phyloP scores from a whole-genome alignment of 202 grass and related monocot genomes.

The Elaeis oleifera region DNA sequence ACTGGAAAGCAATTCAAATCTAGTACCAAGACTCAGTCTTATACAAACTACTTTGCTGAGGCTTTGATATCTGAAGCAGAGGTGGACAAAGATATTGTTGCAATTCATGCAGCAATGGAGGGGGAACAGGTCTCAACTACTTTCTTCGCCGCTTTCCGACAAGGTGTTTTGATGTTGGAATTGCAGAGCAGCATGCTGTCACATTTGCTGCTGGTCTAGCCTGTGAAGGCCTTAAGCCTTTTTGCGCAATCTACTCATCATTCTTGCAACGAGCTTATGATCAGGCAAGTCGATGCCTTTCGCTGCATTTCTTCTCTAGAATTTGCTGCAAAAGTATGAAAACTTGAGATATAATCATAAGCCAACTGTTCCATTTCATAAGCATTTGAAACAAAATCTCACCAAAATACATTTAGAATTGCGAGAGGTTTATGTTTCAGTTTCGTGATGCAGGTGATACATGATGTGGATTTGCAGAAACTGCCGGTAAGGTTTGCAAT shows the following conservation, averaged over 20 bases:
- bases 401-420: too few relatives aligned
- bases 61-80: conserved; percentile 14
- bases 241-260: conserved; percentile 20
- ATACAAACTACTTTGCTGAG: conserved; percentile 18
- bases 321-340: too few relatives aligned
- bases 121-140: conserved; percentile 15
- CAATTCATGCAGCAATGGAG: conserved; percentile 23
- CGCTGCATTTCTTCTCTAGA: too few relatives aligned
- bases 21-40: conserved; percentile 9
- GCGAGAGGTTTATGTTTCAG: too few relatives aligned
- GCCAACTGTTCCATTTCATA: too few relatives aligned
- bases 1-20: conserved; percentile 22
- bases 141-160: conserved; percentile 6
- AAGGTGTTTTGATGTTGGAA: conserved; percentile 19
- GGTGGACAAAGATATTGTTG: conserved; percentile 14
- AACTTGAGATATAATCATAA: too few relatives aligned
- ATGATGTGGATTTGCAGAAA: conserved; percentile 8
- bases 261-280: conserved; percentile 21
- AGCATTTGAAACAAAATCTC: too few relatives aligned
- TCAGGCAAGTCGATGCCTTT: neutral
- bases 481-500: conserved; percentile 1
- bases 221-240: conserved; percentile 17
- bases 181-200: conserved; percentile 16
- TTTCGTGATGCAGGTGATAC: neutral
- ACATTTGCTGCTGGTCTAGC: conserved; percentile 15